phyloP scores from a whole-genome alignment of 768 basidiomycete species.

The Leccinellum rugosiceps region DNA sequence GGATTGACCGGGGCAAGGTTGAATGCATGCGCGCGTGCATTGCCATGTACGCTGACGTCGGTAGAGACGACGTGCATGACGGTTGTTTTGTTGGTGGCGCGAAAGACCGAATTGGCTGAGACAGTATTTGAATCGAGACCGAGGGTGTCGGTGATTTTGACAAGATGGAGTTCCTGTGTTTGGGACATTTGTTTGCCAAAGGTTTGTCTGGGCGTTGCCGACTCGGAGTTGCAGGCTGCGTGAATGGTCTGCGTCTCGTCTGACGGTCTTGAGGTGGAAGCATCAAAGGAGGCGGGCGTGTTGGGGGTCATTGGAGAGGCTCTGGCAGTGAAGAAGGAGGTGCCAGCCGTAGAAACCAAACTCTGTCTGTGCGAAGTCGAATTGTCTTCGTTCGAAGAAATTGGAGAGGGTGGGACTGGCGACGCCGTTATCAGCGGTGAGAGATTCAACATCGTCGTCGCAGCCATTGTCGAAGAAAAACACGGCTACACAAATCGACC shows the following conservation, averaged over 20 bases:
- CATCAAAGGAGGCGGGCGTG: constrained; percentile 21
- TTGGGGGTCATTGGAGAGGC: constrained; percentile 23
- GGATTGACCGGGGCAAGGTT: not conserved
- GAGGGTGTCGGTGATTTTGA: constrained; percentile 52
- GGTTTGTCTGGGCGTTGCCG: constrained; percentile 34
- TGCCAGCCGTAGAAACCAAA: constrained; percentile 23
- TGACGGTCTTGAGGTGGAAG: constrained; percentile 32
- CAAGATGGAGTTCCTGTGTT: constrained; percentile 50
- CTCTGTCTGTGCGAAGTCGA: constrained; percentile 19
- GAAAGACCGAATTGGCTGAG: constrained; percentile 31
- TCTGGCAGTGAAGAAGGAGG: constrained; percentile 27
- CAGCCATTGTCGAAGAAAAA: constrained; percentile 5
- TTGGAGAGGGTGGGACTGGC: constrained; percentile 11
- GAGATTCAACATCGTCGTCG: constrained; percentile 9
- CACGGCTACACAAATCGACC: not conserved
- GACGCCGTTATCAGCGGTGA: constrained; percentile 18
- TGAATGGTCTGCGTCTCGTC: constrained; percentile 32
- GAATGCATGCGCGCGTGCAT: not conserved
- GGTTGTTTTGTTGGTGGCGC: constrained; percentile 35
- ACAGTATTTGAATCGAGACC: constrained; percentile 39
- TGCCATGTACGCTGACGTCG: constrained; percentile 13
- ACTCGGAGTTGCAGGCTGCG: constrained; percentile 13
- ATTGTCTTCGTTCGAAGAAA: constrained; percentile 11
- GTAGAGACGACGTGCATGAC: constrained; percentile 32
- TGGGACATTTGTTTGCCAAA: constrained; percentile 25